These are phyloP conservation scores for Aspergillus saccharolyticus DNA, from an alignment of 495 filamentous ascomycete genomes.

Conservation along the genomic window DNA sequence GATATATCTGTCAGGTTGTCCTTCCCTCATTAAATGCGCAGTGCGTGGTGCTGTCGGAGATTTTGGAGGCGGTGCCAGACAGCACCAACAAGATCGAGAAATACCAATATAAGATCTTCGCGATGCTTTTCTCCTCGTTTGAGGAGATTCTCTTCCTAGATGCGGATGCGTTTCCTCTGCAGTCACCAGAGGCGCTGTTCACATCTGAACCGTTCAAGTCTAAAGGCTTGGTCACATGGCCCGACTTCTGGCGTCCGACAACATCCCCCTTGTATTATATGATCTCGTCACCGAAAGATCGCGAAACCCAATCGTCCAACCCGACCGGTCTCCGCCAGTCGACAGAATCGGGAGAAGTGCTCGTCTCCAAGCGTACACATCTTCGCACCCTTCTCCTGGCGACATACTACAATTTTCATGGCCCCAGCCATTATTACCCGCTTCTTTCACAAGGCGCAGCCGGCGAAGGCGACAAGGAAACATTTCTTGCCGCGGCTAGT, in stretches of 20 bases:
- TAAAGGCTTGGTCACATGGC: constrained; percentile 49
- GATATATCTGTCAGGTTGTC: constrained; percentile 43
- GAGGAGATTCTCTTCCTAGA: constrained; percentile 53
- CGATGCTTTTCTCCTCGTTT: constrained; percentile 52
- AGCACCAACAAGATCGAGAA: constrained; percentile 24
- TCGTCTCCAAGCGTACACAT: constrained; percentile 47
- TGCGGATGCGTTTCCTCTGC: constrained; percentile 45
- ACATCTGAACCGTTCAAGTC: constrained; percentile 40
- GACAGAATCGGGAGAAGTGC: constrained; percentile 50
- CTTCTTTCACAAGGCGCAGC: constrained; percentile 48
- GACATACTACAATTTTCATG: constrained; percentile 56
- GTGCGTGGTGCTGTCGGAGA: constrained; percentile 41
- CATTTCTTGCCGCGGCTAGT: constrained; percentile 46
- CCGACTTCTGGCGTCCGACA: constrained; percentile 51
- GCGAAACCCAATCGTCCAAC: constrained; percentile 18
- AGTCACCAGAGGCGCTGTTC: constrained; percentile 43
- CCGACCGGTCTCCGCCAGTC: constrained; percentile 28
- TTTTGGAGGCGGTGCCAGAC: constrained; percentile 26
- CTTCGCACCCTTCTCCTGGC: constrained; percentile 45
- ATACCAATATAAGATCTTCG: constrained; percentile 51
- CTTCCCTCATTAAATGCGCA: constrained; percentile 44
- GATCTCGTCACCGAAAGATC: constrained; percentile 32
- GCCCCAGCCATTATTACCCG: constrained; percentile 47
- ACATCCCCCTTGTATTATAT: constrained; percentile 43
- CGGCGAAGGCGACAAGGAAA: constrained; percentile 58